These are phyloP conservation scores for Glycyrrhiza uralensis DNA, from an alignment of 306 rosid species.

Conservation along the genomic window DNA sequence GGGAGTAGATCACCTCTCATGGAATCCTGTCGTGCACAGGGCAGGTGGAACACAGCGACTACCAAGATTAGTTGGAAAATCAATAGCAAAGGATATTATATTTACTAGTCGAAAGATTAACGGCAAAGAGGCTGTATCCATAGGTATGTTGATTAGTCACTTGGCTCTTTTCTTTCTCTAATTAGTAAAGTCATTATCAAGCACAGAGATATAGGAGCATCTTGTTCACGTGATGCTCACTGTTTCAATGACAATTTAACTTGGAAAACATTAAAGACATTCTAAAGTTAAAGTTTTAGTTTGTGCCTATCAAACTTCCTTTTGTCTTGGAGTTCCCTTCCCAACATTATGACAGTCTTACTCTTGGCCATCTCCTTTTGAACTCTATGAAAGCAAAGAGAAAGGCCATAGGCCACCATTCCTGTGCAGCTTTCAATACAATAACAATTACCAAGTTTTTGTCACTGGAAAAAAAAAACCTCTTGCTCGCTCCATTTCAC, in stretches of 20 bases:
- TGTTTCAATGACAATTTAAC: background rate
- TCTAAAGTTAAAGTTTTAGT: background rate
- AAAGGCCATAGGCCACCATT: background rate
- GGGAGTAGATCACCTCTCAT: slow-evolving; percentile 18
- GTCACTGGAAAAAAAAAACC: background rate
- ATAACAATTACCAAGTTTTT: background rate
- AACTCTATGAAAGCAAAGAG: slow-evolving; percentile 8
- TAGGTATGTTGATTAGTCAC: slow-evolving; percentile 50
- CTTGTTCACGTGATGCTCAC: background rate
- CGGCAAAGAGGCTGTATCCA: slow-evolving; percentile 67
- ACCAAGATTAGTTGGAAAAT: slow-evolving; percentile 84
- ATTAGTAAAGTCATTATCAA: background rate
- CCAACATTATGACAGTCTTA: background rate
- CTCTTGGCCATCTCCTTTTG: background rate
- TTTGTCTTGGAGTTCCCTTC: background rate
- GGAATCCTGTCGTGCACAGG: slow-evolving; percentile 47
- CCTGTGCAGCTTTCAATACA: background rate
- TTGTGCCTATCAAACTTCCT: background rate
- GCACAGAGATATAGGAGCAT: background rate
- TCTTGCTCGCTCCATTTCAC: background rate
- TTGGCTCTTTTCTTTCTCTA: background rate
- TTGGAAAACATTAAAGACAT: background rate
- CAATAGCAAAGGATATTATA: slow-evolving; percentile 83
- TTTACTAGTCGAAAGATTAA: slow-evolving; percentile 72
- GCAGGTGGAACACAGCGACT: slow-evolving; percentile 94